Evolutionary conservation across 768 basidiomycete species (phyloP), one percentile per base, ranked within the genome.

Genomic region (Tulasnella sp.): DNA sequence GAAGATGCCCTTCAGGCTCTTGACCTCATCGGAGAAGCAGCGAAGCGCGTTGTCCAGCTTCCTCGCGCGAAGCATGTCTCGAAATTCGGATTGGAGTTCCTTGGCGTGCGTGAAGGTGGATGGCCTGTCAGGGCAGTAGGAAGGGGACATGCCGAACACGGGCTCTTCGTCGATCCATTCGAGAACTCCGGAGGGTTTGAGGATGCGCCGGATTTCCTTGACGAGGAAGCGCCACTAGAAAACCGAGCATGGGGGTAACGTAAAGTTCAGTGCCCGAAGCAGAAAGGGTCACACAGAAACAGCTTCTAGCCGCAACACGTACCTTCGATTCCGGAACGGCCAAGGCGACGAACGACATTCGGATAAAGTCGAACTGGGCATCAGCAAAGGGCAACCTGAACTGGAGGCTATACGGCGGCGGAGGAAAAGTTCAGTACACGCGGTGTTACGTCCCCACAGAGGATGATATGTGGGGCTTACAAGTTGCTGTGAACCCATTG

Each of bases 341-440:
- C 19, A 92, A 86, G 16, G 87, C 85, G 14, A 93, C 85, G 80
- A 93, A 91, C 18, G 92, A 90, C 88, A 95, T 90, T 46, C 93
- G 88, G 62, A 95, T 90, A 76, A 91, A 86, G 82, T 95, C 92
- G 81, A 95, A 94, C 2, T 87, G 87, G 73, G 88, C 86, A 82
- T 89, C 88, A 0, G 87, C 86, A 80, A 93, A 94, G 0, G 93
- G 93, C 38, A 94, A 85, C 39, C 85, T 83, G 80, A 88, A 86
- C 81, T 88, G 88, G 44, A 92, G 83, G 83, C 91, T 92, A 44
- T 71, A 18, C 16, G 44, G 14, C n/a, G n/a, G n/a, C n/a, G n/a
- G 44, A 18, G 44, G 14, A 18, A 18, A 44, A 44, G 42, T 44
- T 44, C 79, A 31, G 39, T 24, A 19, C 4, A 36, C 16, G 8